A percentile compares a stretch with the other conserved stretches of the same genome.
phyloP scores from a whole-genome alignment of 2,329 filamentous ascomycete species.

The Neonectria coccinea region DNA sequence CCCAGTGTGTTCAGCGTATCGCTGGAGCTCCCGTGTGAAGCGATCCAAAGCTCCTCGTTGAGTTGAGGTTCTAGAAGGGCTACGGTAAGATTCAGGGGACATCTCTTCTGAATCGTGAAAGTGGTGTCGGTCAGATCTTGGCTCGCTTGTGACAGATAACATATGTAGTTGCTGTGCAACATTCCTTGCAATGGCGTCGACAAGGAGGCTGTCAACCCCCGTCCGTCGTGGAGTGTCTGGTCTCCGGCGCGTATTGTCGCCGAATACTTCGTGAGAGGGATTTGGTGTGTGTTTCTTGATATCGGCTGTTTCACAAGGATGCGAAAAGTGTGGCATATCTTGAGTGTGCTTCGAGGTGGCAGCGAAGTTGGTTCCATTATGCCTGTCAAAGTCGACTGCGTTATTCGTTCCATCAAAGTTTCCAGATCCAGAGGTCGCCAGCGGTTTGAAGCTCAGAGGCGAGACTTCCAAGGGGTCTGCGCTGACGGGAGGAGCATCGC shows the following conservation, averaged over 20 bases:
- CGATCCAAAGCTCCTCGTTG: slow-evolving; percentile 56
- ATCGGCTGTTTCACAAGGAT: neutral
- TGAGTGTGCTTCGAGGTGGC: too few relatives aligned
- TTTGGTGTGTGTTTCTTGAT: neutral
- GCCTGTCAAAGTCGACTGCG: neutral
- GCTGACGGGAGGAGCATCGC: neutral
- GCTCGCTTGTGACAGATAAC: slow-evolving; percentile 46
- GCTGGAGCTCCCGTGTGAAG: slow-evolving; percentile 48
- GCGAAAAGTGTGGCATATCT: neutral
- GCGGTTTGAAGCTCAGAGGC: neutral
- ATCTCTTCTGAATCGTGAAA: slow-evolving; percentile 3
- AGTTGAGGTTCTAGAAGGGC: slow-evolving; percentile 57
- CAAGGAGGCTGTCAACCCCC: slow-evolving; percentile 54
- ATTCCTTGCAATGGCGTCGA: slow-evolving; percentile 59
- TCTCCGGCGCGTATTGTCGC: slow-evolving; percentile 29
- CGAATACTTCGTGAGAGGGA: slow-evolving; percentile 19
- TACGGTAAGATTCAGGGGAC: slow-evolving; percentile 19
- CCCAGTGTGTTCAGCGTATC: slow-evolving; percentile 50
- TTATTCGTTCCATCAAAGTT: neutral
- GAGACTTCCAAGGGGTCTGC: neutral
- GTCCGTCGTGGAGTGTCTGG: slow-evolving; percentile 44
- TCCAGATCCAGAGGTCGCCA: neutral
- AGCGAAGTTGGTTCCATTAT: neutral
- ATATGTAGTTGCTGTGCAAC: slow-evolving; percentile 60
- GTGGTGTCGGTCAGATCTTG: neutral